Percentiles rank a stretch among this genome's conserved stretches.
phyloP scores from a whole-genome alignment of 2,329 filamentous ascomycete species.

The Lasiodiplodia theobromae region DNA sequence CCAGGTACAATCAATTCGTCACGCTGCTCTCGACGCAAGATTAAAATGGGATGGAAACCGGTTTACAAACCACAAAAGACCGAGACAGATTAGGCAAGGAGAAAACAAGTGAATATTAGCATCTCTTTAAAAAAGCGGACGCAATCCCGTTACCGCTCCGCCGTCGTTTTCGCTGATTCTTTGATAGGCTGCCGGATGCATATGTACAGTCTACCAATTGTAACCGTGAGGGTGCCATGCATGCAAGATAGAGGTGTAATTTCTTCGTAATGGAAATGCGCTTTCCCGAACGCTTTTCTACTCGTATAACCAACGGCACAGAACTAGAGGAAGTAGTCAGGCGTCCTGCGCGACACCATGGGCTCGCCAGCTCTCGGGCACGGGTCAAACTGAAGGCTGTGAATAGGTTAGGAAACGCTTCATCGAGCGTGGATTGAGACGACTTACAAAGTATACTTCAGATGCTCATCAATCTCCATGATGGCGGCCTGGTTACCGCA shows the following conservation, averaged over 20 bases:
- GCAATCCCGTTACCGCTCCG: slow-evolving; percentile 21
- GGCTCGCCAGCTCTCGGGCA: slow-evolving; percentile 97
- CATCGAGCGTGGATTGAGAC: background rate
- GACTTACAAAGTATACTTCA: slow-evolving; percentile 99
- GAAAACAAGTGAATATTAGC: slow-evolving; percentile 22
- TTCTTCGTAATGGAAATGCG: slow-evolving; percentile 27
- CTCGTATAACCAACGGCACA: slow-evolving; percentile 22
- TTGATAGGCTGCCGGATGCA: slow-evolving; percentile 33
- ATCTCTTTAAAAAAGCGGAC: slow-evolving; percentile 16
- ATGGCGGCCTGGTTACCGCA: slow-evolving; percentile 99
- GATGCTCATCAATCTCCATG: slow-evolving; percentile 99
- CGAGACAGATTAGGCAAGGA: slow-evolving; percentile 2
- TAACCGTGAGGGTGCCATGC: slow-evolving; percentile 19
- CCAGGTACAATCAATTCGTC: slow-evolving; percentile 10
- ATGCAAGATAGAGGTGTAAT: slow-evolving; percentile 22
- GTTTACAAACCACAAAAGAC: background rate
- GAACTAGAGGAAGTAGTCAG: slow-evolving; percentile 94
- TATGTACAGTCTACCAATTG: slow-evolving; percentile 35
- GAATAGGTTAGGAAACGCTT: background rate
- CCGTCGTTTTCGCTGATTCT: slow-evolving; percentile 20
- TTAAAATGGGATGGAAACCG: background rate
- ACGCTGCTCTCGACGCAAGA: background rate
- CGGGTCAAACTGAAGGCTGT: slow-evolving; percentile 97
- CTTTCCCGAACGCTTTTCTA: slow-evolving; percentile 24
- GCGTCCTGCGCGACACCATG: slow-evolving; percentile 94